Percentiles rank a stretch among this genome's conserved stretches.
phyloP scores from a whole-genome alignment of 2,329 filamentous ascomycete species.

The Phyllosticta citriasiana region DNA sequence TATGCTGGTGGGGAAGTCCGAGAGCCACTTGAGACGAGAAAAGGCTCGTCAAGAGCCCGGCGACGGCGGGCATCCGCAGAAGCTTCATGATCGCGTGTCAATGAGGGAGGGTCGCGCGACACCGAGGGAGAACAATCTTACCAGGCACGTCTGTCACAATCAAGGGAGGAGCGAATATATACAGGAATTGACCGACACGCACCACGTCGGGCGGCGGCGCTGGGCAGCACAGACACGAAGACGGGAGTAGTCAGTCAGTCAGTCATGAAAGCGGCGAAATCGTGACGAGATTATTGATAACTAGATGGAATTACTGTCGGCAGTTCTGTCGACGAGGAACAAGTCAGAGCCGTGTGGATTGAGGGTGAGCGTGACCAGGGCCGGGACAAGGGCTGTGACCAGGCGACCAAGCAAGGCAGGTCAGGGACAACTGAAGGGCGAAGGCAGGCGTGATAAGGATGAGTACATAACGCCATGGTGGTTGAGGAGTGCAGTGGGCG shows the following conservation, averaged over 20 bases:
- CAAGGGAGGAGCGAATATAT: neutral
- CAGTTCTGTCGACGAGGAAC: neutral
- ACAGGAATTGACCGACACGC: neutral
- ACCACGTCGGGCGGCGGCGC: neutral
- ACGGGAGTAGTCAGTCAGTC: neutral
- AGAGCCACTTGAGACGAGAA: conserved; percentile 4
- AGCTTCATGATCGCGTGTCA: conserved; percentile 4
- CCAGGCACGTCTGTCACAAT: neutral
- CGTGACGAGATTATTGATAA: neutral
- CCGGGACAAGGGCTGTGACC: no score
- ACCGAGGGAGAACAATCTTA: neutral
- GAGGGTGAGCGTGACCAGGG: no score
- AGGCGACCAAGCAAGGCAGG: neutral
- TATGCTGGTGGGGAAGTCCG: neutral
- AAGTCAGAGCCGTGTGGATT: neutral
- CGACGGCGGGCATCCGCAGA: conserved; percentile 7
- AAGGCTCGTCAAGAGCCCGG: conserved; percentile 7
- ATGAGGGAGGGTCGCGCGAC: neutral
- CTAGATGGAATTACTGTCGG: neutral
- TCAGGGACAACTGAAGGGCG: neutral
- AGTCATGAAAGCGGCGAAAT: neutral
- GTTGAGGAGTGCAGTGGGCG: neutral
- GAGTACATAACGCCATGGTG: neutral
- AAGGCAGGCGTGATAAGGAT: neutral
- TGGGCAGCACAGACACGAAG: neutral